Percentiles rank a stretch among this genome's conserved stretches.
Conservation (phyloP, 805 yeast genomes). For the Lipomyces lipofer region DNA sequence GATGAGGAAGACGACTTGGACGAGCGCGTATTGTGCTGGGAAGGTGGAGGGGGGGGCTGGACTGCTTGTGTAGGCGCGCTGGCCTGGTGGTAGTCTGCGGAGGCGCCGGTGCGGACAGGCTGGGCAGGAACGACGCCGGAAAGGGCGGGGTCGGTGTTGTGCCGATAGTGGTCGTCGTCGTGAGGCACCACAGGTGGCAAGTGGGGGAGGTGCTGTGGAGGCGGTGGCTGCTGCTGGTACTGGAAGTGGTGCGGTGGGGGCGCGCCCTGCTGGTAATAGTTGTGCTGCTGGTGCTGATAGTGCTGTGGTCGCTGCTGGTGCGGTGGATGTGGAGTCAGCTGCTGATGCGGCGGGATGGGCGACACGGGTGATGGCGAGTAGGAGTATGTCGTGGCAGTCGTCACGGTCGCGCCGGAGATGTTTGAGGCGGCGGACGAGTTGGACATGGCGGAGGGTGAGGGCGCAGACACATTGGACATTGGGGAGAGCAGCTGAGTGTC, state of each 20-base stretch:
- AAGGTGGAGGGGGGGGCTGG: neutral
- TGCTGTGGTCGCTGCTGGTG: conserved; percentile 8
- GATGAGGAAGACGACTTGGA: conserved; percentile 2
- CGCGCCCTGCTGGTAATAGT: neutral
- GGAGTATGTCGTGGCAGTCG: conserved; percentile 3
- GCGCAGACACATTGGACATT: conserved; percentile 5
- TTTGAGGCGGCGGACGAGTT: conserved; percentile 14
- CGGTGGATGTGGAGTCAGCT: conserved; percentile 10
- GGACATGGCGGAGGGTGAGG: conserved; percentile 11
- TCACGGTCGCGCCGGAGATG: neutral
- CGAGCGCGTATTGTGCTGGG: neutral
- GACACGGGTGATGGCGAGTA: conserved; percentile 17
- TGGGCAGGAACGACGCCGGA: conserved; percentile 25
- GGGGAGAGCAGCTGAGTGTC: conserved; percentile 31
- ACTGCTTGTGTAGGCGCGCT: neutral
- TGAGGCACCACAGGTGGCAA: conserved; percentile 6
- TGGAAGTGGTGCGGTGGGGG: neutral
- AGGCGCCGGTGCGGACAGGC: conserved; percentile 27
- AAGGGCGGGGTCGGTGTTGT: conserved; percentile 27
- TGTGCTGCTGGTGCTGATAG: conserved; percentile 7
- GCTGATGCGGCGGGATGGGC: conserved; percentile 13
- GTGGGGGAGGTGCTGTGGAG: conserved; percentile 4
- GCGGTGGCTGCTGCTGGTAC: too few relatives aligned
- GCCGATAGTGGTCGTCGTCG: conserved; percentile 8
- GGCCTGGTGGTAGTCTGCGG: conserved; percentile 14